A percentile compares a stretch with the other conserved stretches of the same genome.
Conservation (phyloP, 208 protist genomes). For the Trichomonas vaginalis region DNA sequence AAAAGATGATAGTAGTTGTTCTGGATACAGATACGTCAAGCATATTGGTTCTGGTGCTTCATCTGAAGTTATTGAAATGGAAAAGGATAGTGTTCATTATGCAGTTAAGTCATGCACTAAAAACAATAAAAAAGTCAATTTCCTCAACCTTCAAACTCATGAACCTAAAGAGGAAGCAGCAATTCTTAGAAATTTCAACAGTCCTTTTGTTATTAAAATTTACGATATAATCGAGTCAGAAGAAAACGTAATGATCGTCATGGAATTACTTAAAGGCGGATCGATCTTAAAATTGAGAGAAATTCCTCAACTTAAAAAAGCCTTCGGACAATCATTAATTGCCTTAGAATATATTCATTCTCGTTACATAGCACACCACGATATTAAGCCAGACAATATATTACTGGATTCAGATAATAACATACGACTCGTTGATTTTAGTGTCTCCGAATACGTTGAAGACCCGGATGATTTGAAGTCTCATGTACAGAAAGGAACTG, state of each 20-base stretch:
- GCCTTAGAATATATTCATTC: slow-evolving; percentile 84
- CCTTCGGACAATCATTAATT: slow-evolving; percentile 57
- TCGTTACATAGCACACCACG: slow-evolving; percentile 80
- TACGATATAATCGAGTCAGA: not conserved
- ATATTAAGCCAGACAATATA: slow-evolving; percentile 71
- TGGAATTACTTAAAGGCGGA: not conserved
- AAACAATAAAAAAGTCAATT: not conserved
- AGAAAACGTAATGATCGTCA: not conserved
- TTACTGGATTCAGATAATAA: slow-evolving; percentile 51
- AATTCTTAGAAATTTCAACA: not conserved
- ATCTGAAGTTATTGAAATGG: not conserved
- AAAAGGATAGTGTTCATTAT: not conserved
- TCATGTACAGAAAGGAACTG: slow-evolving; percentile 63
- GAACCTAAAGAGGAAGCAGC: not conserved
- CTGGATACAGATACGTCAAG: not conserved
- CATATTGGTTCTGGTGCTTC: not conserved
- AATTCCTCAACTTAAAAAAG: not conserved
- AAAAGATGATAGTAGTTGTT: too few relatives aligned
- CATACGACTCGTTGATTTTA: slow-evolving; percentile 88
- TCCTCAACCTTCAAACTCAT: not conserved
- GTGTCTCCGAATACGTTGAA: slow-evolving; percentile 65
- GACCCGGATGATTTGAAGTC: slow-evolving; percentile 66
- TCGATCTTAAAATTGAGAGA: not conserved
- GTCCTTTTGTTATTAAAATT: not conserved
- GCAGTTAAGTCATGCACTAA: not conserved